These are phyloP conservation scores for Kewa caespitosa DNA, from an alignment of 179 eudicot species.

Conservation along the genomic window DNA sequence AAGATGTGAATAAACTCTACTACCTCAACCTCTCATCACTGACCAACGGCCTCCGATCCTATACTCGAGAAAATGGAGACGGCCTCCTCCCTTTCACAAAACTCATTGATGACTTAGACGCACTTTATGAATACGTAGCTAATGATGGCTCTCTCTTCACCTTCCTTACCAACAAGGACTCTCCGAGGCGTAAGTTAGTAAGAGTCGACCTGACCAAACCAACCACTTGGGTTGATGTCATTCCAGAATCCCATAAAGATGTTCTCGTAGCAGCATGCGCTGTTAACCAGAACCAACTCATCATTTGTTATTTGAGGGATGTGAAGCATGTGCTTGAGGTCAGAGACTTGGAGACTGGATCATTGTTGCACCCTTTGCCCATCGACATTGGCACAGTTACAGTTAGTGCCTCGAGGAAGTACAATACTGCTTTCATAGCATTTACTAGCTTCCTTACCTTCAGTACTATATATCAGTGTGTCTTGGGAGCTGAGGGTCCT, in stretches of 20 bases:
- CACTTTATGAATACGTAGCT: constrained; percentile 53
- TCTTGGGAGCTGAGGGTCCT: constrained; percentile 53
- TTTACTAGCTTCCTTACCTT: constrained; percentile 84
- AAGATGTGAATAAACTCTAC: constrained; percentile 61
- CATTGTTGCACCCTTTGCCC: constrained; percentile 53
- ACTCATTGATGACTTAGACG: constrained; percentile 72
- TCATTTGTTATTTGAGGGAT: constrained; percentile 73
- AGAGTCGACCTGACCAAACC: constrained; percentile 67
- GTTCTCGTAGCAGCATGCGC: constrained; percentile 72
- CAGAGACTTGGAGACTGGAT: constrained; percentile 64
- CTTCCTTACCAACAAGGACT: constrained; percentile 75
- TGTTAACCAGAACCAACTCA: constrained; percentile 51
- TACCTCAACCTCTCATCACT: constrained; percentile 57
- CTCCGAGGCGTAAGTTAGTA: constrained; percentile 69
- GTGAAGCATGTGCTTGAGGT: constrained; percentile 72
- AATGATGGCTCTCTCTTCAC: constrained; percentile 74
- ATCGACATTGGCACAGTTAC: constrained; percentile 77
- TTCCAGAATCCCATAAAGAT: constrained; percentile 61
- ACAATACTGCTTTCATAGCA: constrained; percentile 50
- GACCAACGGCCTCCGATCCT: constrained; percentile 44
- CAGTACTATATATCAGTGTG: constrained; percentile 65
- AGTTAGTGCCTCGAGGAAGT: constrained; percentile 59
- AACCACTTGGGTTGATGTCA: constrained; percentile 53
- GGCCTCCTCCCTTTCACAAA: constrained; percentile 62
- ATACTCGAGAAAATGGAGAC: constrained; percentile 28